A percentile compares a stretch with the other conserved stretches of the same genome.
Evolutionary conservation across 2,329 filamentous ascomycete species (phyloP).

Genomic region (Triangularia verruculosa): DNA sequence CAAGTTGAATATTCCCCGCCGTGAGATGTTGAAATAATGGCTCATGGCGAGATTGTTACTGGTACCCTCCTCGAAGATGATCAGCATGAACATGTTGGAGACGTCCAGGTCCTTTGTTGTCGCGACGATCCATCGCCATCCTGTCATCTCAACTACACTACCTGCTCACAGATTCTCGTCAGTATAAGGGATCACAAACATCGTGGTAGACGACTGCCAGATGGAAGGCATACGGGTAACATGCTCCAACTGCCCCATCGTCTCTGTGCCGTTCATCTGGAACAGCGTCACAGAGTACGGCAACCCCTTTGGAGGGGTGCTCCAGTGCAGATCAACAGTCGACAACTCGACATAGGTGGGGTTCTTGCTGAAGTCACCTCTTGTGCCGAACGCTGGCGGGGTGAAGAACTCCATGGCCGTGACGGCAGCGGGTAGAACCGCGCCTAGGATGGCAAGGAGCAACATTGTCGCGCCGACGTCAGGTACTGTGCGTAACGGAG

Average conservation of each 20-base stretch:
- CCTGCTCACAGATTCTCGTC: background rate
- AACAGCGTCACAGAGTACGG: background rate
- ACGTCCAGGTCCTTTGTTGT: background rate
- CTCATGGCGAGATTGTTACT: background rate
- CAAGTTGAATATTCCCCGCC: background rate
- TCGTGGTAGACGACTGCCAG: background rate
- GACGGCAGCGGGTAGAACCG: background rate
- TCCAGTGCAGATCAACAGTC: background rate
- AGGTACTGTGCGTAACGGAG: background rate
- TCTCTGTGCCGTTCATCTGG: slow-evolving; percentile 4
- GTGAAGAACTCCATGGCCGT: background rate
- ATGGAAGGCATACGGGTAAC: background rate
- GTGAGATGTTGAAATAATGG: background rate
- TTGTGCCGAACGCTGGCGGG: background rate
- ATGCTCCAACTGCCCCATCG: background rate
- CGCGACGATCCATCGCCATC: background rate
- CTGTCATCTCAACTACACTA: background rate
- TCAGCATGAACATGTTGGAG: slow-evolving; percentile 1
- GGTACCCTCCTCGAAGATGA: background rate
- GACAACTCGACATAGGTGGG: background rate
- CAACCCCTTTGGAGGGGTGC: background rate
- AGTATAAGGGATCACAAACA: background rate
- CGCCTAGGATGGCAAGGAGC: background rate
- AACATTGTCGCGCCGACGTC: background rate
- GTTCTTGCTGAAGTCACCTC: background rate